These are phyloP conservation scores for Penicillium sp. DNA, from an alignment of 2,329 filamentous ascomycete species.

Conservation along the genomic window DNA sequence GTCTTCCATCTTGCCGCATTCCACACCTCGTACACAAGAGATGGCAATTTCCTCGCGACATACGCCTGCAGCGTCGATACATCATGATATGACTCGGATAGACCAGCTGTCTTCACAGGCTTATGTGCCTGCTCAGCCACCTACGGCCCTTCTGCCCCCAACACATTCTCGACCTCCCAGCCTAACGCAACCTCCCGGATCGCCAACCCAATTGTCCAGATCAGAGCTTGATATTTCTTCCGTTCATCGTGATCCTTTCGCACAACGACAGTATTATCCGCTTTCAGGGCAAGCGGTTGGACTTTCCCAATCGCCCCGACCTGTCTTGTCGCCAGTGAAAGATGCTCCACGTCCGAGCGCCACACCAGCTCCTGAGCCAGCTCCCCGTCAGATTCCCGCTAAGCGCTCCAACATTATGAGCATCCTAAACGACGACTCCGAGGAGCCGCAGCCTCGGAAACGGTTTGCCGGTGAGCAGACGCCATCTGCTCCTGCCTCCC, in stretches of 20 bases:
- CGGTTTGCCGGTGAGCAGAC: conserved; percentile 42
- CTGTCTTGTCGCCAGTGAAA: conserved; percentile 37
- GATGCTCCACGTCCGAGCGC: conserved; percentile 35
- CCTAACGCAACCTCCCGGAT: conserved; percentile 35
- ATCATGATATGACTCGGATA: conserved; percentile 35
- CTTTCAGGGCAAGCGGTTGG: conserved; percentile 27
- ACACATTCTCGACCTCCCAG: conserved; percentile 40
- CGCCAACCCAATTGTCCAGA: conserved; percentile 32
- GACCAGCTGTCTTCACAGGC: conserved; percentile 32
- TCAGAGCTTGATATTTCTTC: conserved; percentile 35
- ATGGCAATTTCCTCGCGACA: conserved; percentile 32
- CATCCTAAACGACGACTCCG: conserved; percentile 49
- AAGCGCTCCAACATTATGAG: conserved; percentile 52
- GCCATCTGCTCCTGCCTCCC: conserved; percentile 19
- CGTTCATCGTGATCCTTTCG: conserved; percentile 36
- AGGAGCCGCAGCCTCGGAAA: conserved; percentile 48
- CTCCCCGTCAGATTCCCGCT: conserved; percentile 43
- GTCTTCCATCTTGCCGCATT: conserved; percentile 25
- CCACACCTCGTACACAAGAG: conserved; percentile 30
- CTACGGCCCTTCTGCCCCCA: conserved; percentile 25
- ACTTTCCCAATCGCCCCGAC: conserved; percentile 28
- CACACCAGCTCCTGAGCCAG: conserved; percentile 34
- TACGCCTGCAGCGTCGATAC: conserved; percentile 20
- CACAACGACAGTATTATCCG: conserved; percentile 36
- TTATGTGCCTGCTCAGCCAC: conserved; percentile 32